These are phyloP conservation scores for Suillus hirtellus DNA, from an alignment of 768 basidiomycete species.

Conservation along the genomic window DNA sequence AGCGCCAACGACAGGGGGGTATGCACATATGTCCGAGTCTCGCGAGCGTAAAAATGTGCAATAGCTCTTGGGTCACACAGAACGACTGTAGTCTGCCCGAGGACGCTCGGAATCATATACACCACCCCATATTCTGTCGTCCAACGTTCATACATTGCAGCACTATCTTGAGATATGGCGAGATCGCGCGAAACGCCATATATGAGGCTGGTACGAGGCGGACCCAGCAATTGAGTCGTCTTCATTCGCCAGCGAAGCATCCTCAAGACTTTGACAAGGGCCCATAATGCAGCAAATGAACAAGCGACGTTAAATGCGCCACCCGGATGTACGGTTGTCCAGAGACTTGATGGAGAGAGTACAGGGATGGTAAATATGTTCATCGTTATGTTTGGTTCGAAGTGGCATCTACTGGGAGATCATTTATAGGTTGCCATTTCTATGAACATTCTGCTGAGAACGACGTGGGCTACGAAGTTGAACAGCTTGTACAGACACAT, in stretches of 20 bases:
- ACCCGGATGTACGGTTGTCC: not conserved
- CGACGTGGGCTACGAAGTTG: not conserved
- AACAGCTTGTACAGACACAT: not conserved
- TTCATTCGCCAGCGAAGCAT: not conserved
- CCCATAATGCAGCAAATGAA: not conserved
- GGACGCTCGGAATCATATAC: slow-evolving; percentile 18
- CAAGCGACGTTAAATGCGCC: not conserved
- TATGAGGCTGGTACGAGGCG: slow-evolving; percentile 19
- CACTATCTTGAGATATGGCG: slow-evolving; percentile 2
- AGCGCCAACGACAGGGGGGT: slow-evolving; percentile 33
- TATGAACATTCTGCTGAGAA: not conserved
- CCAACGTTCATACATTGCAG: slow-evolving; percentile 23
- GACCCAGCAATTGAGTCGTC: slow-evolving; percentile 22
- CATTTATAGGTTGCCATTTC: not conserved
- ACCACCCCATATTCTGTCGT: slow-evolving; percentile 21
- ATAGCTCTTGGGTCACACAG: slow-evolving; percentile 49
- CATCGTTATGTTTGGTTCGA: not conserved
- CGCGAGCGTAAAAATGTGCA: slow-evolving; percentile 43
- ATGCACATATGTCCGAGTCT: slow-evolving; percentile 39
- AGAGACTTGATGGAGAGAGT: not conserved
- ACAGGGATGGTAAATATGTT: not conserved
- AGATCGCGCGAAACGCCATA: slow-evolving; percentile 20
- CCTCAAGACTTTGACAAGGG: not conserved
- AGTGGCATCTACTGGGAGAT: not conserved
- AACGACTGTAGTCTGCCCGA: slow-evolving; percentile 17